These are phyloP conservation scores for Saccharomycopsis sp. DNA, from an alignment of 805 yeast species.

Conservation along the genomic window DNA sequence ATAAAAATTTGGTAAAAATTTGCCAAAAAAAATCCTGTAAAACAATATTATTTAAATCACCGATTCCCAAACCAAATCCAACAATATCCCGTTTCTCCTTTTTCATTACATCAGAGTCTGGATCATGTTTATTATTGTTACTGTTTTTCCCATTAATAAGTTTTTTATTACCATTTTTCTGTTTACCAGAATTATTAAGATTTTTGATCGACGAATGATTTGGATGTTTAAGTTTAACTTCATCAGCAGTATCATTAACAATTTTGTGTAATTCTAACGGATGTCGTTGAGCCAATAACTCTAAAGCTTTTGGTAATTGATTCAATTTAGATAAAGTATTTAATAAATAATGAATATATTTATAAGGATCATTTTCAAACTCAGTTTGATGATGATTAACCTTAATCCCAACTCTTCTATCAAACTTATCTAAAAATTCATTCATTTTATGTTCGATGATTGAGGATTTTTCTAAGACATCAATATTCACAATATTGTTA, in stretches of 20 bases:
- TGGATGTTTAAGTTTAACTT: constrained; percentile 47
- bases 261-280: constrained; percentile 55
- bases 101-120: neutral
- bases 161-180: neutral
- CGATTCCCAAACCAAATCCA: constrained; percentile 29
- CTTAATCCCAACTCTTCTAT: constrained; percentile 23
- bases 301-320: constrained; percentile 47
- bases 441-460: constrained; percentile 27
- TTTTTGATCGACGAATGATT: constrained; percentile 16
- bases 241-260: constrained; percentile 52
- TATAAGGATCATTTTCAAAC: constrained; percentile 36
- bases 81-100: constrained; percentile 2
- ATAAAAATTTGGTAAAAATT: constrained; percentile 51
- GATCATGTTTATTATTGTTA: neutral
- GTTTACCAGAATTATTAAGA: neutral
- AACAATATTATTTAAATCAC: constrained; percentile 42
- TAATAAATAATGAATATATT: constrained; percentile 42
- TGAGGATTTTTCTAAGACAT: constrained; percentile 39
- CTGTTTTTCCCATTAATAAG: neutral
- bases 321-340: constrained; percentile 50
- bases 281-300: constrained; percentile 41
- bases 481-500: constrained; percentile 46
- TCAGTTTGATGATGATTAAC: constrained; percentile 25
- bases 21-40: constrained; percentile 63
- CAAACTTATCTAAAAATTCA: constrained; percentile 26